Conservation (phyloP, 164 flowering plant genomes). For the Nymphaea thermarum region DNA sequence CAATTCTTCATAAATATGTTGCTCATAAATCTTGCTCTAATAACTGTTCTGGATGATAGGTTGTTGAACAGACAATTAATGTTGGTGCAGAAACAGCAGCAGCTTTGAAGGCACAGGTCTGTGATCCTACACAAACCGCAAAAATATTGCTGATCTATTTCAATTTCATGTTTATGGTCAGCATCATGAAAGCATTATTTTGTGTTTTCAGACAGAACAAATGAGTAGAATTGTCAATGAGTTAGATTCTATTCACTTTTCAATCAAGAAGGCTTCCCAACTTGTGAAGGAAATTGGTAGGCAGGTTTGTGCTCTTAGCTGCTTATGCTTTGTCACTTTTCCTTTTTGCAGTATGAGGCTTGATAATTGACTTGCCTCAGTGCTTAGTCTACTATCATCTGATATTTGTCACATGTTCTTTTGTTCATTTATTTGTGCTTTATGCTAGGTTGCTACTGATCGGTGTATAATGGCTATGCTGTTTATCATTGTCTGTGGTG, state of each 20-base stretch:
- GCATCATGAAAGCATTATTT: background rate
- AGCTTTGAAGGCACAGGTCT: conserved; percentile 85
- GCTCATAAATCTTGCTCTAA: background rate
- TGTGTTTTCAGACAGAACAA: conserved; percentile 77
- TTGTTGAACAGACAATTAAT: conserved; percentile 68
- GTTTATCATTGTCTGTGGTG: conserved; percentile 69
- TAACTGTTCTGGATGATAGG: conserved; percentile 24
- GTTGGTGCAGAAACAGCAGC: conserved; percentile 91
- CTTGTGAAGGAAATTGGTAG: conserved; percentile 37
- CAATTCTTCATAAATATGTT: no score
- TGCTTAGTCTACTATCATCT: background rate
- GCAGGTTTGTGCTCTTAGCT: conserved; percentile 15
- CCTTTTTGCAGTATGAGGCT: no score
- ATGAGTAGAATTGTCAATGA: conserved; percentile 95
- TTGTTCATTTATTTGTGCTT: background rate
- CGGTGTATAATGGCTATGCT: conserved; percentile 76
- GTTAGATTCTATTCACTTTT: conserved; percentile 87
- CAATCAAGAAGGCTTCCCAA: conserved; percentile 83
- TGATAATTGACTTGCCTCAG: background rate
- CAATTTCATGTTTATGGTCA: no score
- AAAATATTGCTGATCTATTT: no score
- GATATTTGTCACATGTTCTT: no score
- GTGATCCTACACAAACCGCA: conserved; percentile 1
- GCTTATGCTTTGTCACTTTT: background rate
- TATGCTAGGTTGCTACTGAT: conserved; percentile 81